Base-by-base conservation (phyloP, 164 flowering plant genomes). In the Saururus chinensis region DNA sequence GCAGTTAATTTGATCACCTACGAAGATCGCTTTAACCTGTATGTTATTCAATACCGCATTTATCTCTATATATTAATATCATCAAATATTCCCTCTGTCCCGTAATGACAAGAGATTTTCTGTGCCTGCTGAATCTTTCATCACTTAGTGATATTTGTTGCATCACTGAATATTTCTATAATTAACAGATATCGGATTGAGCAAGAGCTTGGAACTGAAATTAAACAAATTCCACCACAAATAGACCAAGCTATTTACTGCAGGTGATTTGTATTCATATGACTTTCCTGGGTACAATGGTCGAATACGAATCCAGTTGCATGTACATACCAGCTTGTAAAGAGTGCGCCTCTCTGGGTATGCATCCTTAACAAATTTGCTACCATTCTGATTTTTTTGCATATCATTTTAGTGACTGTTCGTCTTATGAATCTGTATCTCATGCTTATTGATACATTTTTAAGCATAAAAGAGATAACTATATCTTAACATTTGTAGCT, bases 201-300 rank as follows among this genome's bases (percentile, higher is more conserved):
- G 71, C 99, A 95, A 81, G 99, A 95, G 77, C 89, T 95, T 72
- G 99, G 99, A 26, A 95, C 97, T 64, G 99, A 95, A 75, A 95
- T 95, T 45, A 95, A 91, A 77, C 99, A 89, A 72, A 91, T 95
- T 73, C 99, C 99, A 61, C 96, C 99, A 0, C 93, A 89, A 61
- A 91, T 95, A 37, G 99, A 95, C 71, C 97, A 87, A 76, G 86
- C 87, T 60, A 86, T 91, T 62, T 91, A 88, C 65, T 91, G 97
- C 68, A 80, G 80, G 61, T 92, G 78, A 83, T 58, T 13, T 66
- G 69, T 45, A 17, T 17, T 45, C 2, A 2, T 0, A 17, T 12
- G 12, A 45, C 49, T 12, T 10, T 45, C 17, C 49, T 45, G 49
- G 49, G 11, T 45, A 45, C 49, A 45, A 9, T 45, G 14, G 49